A percentile compares a stretch with the other conserved stretches of the same genome.
Evolutionary conservation across 805 yeast genomes (phyloP).

Genomic region (Candida sonorensis): DNA sequence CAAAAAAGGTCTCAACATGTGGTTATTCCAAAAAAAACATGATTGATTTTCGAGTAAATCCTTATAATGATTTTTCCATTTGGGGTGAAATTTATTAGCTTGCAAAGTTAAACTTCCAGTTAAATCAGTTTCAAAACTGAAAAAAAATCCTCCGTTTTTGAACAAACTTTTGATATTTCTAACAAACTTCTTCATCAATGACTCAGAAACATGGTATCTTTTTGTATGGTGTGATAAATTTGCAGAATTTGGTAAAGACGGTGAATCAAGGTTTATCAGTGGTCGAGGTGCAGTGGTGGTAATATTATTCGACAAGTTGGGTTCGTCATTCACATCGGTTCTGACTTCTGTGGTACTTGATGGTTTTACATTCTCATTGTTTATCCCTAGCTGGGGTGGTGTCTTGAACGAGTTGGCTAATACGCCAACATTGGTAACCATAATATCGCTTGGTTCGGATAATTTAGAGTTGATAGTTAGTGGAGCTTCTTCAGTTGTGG

Average conservation of each 20-base stretch:
- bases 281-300: not conserved
- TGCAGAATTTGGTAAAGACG: too few species aligned
- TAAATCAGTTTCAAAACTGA: conserved; percentile 11
- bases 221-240: too few species aligned
- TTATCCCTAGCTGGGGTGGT: conserved; percentile 12
- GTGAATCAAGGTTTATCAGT: not conserved
- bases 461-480: not conserved
- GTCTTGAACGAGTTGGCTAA: conserved; percentile 17
- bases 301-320: not conserved
- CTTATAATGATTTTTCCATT: conserved; percentile 1
- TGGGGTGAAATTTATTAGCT: not conserved
- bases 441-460: conserved; percentile 2
- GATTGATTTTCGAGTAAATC: conserved; percentile 3
- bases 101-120: conserved; percentile 2
- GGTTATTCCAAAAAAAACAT: conserved; percentile 16
- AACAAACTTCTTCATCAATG: conserved; percentile 8
- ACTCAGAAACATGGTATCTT: conserved; percentile 3
- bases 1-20: conserved; percentile 8
- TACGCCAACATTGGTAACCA: conserved; percentile 15
- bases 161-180: conserved; percentile 10
- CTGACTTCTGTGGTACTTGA: not conserved
- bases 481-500: not conserved
- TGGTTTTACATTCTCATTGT: conserved; percentile 6
- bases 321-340: not conserved
- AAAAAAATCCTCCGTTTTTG: conserved; percentile 18